phyloP scores from a whole-genome alignment of 306 rosid genomes.

The Dryas drummondii region DNA sequence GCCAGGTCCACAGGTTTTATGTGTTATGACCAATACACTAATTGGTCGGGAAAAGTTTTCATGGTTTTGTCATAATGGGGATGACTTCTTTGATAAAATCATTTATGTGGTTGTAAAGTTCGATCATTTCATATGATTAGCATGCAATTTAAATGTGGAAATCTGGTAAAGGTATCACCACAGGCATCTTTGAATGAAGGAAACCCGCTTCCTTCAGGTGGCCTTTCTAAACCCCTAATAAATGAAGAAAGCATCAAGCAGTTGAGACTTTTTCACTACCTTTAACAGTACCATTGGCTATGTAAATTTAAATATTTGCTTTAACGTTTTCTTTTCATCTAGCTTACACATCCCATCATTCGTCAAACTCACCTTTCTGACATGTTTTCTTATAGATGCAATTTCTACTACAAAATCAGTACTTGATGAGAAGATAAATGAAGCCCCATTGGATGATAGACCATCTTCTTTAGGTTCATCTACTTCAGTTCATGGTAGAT shows the following conservation, averaged over 20 bases:
- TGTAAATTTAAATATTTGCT: neutral
- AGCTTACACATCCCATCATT: neutral
- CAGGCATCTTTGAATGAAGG: neutral
- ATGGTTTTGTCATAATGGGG: neutral
- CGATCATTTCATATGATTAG: neutral
- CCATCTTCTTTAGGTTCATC: constrained; percentile 22
- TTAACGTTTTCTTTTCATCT: neutral
- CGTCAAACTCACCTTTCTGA: neutral
- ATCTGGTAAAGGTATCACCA: neutral
- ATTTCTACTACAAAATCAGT: constrained; percentile 18
- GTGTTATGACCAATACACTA: neutral
- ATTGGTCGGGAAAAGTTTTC: neutral
- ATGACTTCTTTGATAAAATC: neutral
- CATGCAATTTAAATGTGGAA: neutral
- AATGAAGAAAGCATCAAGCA: neutral
- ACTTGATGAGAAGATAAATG: constrained; percentile 16
- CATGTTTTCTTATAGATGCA: neutral
- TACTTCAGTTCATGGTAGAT: constrained; percentile 15
- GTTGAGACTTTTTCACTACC: neutral
- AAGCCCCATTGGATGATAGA: constrained; percentile 3
- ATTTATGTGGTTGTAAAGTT: neutral
- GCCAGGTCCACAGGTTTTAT: neutral
- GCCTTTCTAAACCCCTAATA: neutral
- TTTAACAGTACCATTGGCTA: neutral
- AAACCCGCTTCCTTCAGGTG: neutral